A percentile compares a stretch with the other conserved stretches of the same genome.
Evolutionary conservation across 2,329 filamentous ascomycete species (phyloP).

Genomic region (Sporothrix inflata): DNA sequence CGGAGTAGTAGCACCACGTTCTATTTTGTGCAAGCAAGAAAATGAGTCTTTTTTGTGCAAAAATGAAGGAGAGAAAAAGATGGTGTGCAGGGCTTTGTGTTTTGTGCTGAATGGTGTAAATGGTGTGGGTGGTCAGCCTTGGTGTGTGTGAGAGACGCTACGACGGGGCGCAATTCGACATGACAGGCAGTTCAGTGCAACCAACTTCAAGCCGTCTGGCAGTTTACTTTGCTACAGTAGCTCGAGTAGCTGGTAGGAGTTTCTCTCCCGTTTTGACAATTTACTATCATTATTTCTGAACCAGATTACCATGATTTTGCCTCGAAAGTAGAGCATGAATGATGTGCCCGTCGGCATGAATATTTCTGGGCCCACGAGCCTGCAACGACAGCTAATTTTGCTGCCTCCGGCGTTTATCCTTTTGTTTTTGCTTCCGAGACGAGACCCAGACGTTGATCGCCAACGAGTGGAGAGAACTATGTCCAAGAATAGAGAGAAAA

Average conservation of each 20-base stretch:
- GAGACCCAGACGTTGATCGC: constrained; percentile 6
- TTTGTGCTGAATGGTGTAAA: not conserved
- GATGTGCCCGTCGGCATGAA: constrained; percentile 1
- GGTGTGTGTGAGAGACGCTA: constrained; percentile 14
- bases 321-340: not conserved
- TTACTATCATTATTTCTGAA: too few relatives aligned
- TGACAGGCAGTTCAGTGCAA: not conserved
- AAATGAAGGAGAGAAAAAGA: not conserved
- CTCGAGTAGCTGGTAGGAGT: too few relatives aligned
- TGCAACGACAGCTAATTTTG: not conserved
- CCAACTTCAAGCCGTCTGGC: not conserved
- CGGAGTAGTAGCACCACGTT: not conserved
- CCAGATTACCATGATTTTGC: too few relatives aligned
- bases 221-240: too few relatives aligned
- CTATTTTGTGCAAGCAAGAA: not conserved
- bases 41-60: not conserved
- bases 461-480: not conserved
- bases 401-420: not conserved
- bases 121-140: constrained; percentile 14
- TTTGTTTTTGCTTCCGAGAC: not conserved
- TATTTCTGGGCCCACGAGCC: not conserved
- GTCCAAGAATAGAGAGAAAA: not conserved
- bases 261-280: too few relatives aligned
- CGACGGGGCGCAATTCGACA: not conserved
- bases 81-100: constrained; percentile 15